Evolutionary conservation across 768 basidiomycete species (phyloP).

Genomic region (Fomitopsis pulvina): DNA sequence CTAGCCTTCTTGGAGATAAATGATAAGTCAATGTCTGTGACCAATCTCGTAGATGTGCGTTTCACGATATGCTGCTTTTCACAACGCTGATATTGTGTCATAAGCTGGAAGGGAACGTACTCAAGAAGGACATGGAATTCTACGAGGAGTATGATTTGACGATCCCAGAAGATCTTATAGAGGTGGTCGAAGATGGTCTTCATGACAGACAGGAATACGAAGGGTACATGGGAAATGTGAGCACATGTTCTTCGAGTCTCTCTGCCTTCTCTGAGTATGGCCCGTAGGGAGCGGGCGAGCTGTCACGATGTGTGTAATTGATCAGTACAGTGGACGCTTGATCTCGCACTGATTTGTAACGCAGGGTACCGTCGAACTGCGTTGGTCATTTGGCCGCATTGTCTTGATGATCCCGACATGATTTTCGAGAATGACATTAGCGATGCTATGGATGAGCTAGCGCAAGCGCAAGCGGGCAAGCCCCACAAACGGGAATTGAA

Average conservation of each 20-base stretch:
- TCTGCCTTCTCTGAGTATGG: neutral
- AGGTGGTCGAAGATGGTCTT: constrained; percentile 7
- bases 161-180: constrained; percentile 8
- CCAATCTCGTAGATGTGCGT: neutral
- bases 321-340: too few species aligned
- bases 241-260: constrained; percentile 1
- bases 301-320: constrained; percentile 23
- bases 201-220: constrained; percentile 22
- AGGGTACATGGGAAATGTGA: constrained; percentile 24
- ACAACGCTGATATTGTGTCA: neutral
- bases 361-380: constrained; percentile 21
- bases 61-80: neutral
- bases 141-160: neutral
- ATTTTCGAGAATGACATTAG: neutral
- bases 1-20: neutral
- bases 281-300: constrained; percentile 15
- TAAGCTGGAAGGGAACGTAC: neutral
- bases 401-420: constrained; percentile 7
- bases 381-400: constrained; percentile 20
- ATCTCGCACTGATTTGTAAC: too few species aligned
- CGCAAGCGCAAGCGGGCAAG: neutral
- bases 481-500: constrained; percentile 2
- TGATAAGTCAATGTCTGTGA: neutral
- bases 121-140: neutral
- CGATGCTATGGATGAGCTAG: constrained; percentile 7